A percentile compares a stretch with the other conserved stretches of the same genome.
Evolutionary conservation across 2,329 filamentous ascomycete genomes (phyloP).

Genomic region (Scleromitrula shiraiana): DNA sequence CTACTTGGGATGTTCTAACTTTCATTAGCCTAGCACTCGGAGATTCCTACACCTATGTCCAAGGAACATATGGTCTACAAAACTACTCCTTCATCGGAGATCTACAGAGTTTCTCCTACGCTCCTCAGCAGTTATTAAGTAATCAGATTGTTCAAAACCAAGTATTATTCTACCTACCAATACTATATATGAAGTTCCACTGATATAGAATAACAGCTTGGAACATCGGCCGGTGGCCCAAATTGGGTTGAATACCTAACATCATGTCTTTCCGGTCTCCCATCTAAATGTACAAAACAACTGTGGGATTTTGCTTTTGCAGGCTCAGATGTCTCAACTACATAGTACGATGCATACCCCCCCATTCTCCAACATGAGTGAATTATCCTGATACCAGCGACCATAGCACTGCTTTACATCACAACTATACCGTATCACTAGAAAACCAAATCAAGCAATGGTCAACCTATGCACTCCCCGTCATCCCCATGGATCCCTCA

Average conservation of each 20-base stretch:
- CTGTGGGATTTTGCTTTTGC: slow-evolving; percentile 51
- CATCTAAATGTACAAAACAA: slow-evolving; percentile 37
- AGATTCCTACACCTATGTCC: slow-evolving; percentile 45
- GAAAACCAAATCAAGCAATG: slow-evolving; percentile 44
- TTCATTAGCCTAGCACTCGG: slow-evolving; percentile 38
- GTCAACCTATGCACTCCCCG: slow-evolving; percentile 32
- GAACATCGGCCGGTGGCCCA: slow-evolving; percentile 4
- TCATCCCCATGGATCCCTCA: slow-evolving; percentile 25
- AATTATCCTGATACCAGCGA: too few species aligned
- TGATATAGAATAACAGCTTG: background rate
- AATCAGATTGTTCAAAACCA: slow-evolving; percentile 46
- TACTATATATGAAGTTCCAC: background rate
- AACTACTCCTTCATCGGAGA: slow-evolving; percentile 50
- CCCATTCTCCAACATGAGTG: too few species aligned
- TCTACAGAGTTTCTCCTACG: slow-evolving; percentile 39
- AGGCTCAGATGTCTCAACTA: slow-evolving; percentile 39
- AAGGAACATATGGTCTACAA: slow-evolving; percentile 42
- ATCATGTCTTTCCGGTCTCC: slow-evolving; percentile 40
- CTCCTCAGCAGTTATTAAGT: slow-evolving; percentile 35
- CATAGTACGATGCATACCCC: slow-evolving; percentile 4
- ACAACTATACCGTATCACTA: slow-evolving; percentile 41
- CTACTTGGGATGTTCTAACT: background rate
- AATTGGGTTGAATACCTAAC: slow-evolving; percentile 48
- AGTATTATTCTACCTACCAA: slow-evolving; percentile 24
- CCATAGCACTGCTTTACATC: slow-evolving; percentile 39